Evolutionary conservation across 371 early-diverging fungal species (phyloP).

Genomic region (Globomyces sp.): DNA sequence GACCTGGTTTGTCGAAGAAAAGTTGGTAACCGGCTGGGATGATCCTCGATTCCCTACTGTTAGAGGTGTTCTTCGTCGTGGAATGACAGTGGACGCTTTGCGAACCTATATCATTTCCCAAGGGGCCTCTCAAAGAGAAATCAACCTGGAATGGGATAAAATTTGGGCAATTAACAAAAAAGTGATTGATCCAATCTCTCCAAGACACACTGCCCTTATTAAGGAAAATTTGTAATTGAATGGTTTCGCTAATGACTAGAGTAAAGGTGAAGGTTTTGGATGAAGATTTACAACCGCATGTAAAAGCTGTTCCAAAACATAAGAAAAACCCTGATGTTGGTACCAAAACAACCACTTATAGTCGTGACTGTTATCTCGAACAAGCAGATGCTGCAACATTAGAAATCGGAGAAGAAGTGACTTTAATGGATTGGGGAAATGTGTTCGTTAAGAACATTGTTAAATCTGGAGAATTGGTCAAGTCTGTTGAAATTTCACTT

Average conservation of each 20-base stretch:
- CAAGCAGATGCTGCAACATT: constrained; percentile 87
- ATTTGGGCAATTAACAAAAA: constrained; percentile 99
- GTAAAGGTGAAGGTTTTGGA: constrained; percentile 62
- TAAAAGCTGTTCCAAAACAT: constrained; percentile 79
- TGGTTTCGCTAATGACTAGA: too few species aligned
- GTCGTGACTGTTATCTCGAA: constrained; percentile 78
- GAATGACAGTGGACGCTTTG: constrained; percentile 98
- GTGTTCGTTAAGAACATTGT: constrained; percentile 77
- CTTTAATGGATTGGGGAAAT: constrained; percentile 99
- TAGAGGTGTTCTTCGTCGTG: constrained; percentile 97
- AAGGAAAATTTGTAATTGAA: constrained; percentile 55
- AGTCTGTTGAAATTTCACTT: constrained; percentile 53
- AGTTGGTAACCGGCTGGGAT: constrained; percentile 96
- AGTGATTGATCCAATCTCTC: constrained; percentile 94
- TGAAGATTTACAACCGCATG: constrained; percentile 41
- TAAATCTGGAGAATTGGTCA: constrained; percentile 30
- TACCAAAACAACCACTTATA: constrained; percentile 79
- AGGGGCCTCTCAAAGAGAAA: constrained; percentile 96
- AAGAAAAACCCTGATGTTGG: constrained; percentile 97
- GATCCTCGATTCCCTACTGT: constrained; percentile 99
- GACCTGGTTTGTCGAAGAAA: constrained; percentile 94
- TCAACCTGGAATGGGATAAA: constrained; percentile 99
- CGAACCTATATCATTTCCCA: constrained; percentile 98
- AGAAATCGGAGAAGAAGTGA: constrained; percentile 89
- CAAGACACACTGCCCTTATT: constrained; percentile 86